These are phyloP conservation scores for Saccharomyces pastorianus DNA, from an alignment of 1,139 yeast species.

Conservation along the genomic window DNA sequence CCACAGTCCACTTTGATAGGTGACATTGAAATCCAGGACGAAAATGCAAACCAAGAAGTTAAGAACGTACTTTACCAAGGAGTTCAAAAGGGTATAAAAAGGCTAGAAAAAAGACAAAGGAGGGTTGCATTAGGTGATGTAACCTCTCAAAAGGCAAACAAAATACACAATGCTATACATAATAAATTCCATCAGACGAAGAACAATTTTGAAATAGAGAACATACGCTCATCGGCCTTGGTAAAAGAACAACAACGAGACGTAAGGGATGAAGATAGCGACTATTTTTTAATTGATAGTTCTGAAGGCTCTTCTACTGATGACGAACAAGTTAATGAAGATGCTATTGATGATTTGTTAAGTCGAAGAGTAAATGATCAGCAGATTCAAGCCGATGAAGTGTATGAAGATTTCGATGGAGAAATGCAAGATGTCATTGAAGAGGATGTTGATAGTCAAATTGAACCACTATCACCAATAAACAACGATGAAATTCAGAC, in stretches of 20 bases:
- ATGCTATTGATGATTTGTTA: slow-evolving; percentile 25
- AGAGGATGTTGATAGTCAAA: slow-evolving; percentile 28
- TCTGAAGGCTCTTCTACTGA: slow-evolving; percentile 8
- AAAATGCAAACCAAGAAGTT: not conserved
- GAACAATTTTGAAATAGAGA: slow-evolving; percentile 13
- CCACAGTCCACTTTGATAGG: not conserved
- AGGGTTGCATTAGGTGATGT: slow-evolving; percentile 24
- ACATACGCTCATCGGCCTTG: slow-evolving; percentile 2
- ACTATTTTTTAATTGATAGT: not conserved
- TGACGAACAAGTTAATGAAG: slow-evolving; percentile 18
- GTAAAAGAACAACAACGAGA: not conserved
- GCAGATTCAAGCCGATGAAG: not conserved
- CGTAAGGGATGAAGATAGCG: not conserved
- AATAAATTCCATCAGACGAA: not conserved
- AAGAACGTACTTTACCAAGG: not conserved
- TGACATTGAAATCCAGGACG: not conserved
- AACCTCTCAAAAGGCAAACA: slow-evolving; percentile 18
- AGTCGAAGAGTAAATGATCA: not conserved
- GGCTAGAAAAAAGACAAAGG: slow-evolving; percentile 3
- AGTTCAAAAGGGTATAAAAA: not conserved
- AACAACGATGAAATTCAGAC: slow-evolving; percentile 17
- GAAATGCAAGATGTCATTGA: slow-evolving; percentile 2
- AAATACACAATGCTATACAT: slow-evolving; percentile 4
- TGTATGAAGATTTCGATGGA: not conserved
- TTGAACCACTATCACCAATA: slow-evolving; percentile 26